phyloP scores from a whole-genome alignment of 805 yeast species.

The Lipomyces sp. region DNA sequence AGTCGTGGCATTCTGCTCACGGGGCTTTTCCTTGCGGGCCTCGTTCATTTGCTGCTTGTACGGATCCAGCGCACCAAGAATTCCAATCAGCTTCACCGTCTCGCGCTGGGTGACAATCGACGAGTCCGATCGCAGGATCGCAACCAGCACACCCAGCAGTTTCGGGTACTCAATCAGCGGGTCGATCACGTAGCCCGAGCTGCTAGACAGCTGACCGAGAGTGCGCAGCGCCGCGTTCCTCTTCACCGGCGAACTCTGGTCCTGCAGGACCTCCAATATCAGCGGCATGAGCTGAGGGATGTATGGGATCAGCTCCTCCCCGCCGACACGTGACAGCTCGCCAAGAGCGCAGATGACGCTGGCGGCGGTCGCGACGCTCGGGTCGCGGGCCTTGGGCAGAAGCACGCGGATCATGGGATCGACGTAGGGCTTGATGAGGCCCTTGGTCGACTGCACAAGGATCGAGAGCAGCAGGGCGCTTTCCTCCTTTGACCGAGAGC shows the following conservation, averaged over 20 bases:
- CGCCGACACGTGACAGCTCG: slow-evolving; percentile 82
- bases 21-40: slow-evolving; percentile 33
- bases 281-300: slow-evolving; percentile 80
- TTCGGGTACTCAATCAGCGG: slow-evolving; percentile 92
- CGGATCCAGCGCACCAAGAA: slow-evolving; percentile 94
- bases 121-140: slow-evolving; percentile 75
- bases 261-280: slow-evolving; percentile 81
- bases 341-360: slow-evolving; percentile 85
- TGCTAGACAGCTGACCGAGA: slow-evolving; percentile 80
- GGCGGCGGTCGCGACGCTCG: slow-evolving; percentile 77
- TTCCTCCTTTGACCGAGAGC: slow-evolving; percentile 77
- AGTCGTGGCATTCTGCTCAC: slow-evolving; percentile 83
- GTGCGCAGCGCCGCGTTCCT: slow-evolving; percentile 87
- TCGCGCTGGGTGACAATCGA: slow-evolving; percentile 75
- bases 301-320: slow-evolving; percentile 73
- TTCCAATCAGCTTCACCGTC: slow-evolving; percentile 84
- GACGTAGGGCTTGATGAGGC: slow-evolving; percentile 84
- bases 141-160: slow-evolving; percentile 73
- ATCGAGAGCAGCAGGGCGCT: slow-evolving; percentile 72
- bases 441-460: slow-evolving; percentile 71
- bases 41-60: slow-evolving; percentile 92
- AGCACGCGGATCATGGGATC: slow-evolving; percentile 86
- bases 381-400: slow-evolving; percentile 68
- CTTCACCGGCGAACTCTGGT: slow-evolving; percentile 82
- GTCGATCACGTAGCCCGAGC: slow-evolving; percentile 92